Percentiles rank a stretch among this genome's conserved stretches.
Evolutionary conservation across 257 asterid genomes (phyloP).

Genomic region (Solanum clarkiae): DNA sequence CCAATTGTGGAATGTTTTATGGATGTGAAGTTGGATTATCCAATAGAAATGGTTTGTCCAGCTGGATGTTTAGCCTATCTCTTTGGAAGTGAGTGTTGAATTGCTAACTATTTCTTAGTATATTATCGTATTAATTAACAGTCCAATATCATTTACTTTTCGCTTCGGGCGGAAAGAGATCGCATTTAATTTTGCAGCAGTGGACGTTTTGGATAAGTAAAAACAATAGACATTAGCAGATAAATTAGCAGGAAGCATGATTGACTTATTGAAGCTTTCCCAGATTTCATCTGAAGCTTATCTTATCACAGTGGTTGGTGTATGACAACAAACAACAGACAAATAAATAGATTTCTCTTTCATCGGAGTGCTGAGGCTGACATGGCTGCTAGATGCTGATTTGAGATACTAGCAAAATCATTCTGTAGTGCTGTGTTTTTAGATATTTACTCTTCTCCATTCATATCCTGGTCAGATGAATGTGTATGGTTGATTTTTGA

Average conservation of each 20-base stretch:
- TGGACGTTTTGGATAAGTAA: no score
- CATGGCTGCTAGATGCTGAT: neutral
- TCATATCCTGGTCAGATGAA: neutral
- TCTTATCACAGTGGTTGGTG: neutral
- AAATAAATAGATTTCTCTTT: neutral
- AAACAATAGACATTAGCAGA: no score
- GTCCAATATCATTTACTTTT: neutral
- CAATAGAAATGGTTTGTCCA: conserved; percentile 1
- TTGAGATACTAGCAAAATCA: neutral
- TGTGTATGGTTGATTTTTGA: neutral
- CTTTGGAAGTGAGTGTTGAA: neutral
- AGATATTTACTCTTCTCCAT: neutral
- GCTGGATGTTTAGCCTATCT: neutral
- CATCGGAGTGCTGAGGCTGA: neutral
- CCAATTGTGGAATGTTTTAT: neutral
- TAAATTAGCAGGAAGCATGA: neutral
- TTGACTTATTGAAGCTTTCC: neutral
- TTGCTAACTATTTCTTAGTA: neutral
- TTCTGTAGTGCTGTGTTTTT: neutral
- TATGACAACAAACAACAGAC: neutral
- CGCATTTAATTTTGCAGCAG: no score
- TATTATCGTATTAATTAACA: neutral
- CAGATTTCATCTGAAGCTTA: neutral
- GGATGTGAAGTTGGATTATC: neutral
- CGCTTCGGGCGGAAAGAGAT: neutral